Base-by-base conservation (phyloP, 352 stramenopile species). In the Globisporangium sylvaticum region DNA sequence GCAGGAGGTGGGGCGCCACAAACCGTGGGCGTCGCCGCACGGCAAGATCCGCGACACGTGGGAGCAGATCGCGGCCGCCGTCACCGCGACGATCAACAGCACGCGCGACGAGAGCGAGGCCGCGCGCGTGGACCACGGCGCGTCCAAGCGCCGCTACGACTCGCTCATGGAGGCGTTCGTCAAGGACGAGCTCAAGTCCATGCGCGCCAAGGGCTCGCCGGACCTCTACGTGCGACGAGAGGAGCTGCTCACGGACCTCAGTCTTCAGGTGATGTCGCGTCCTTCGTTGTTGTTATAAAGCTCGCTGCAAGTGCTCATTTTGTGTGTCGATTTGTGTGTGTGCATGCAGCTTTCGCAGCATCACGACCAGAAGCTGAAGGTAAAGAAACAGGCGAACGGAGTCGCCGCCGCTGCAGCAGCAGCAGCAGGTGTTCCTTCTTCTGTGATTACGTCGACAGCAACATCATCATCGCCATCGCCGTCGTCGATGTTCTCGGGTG, bases 131-230 rank as follows among this genome's bases (percentile, higher is more conserved):
- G 62, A 67, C 62, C 62, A 67, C 27, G 62, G 62, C 25, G 54
- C 62, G 18, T 67, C 37, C 25, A 67, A 67, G 53, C 62, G 62
- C 20, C 62, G 62, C 53, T 67, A 62, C 39, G 62, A 67, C 27
- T 42, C 61, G 20, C 62, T 67, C 54, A 67, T 67, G 62, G 62
- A 67, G 37, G 62, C 62, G 12, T 67, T 62, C 4, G 62, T 56
- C 34, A 67, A 67, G 31, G 62, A 67, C 27, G 62, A 67, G 37
- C 62, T 67, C 62, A 67, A 67, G 62, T 67, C 62, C 12, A 67
- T 67, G 62, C 62, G 62, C 39, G 62, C 62, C 20, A 67, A 67
- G 54, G 62, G 62, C 25, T 67, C 62, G 5, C 34, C 56, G 1
- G 62, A 67, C 25, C 62, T 67, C 34, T 67, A 67, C 32, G 37